Base-by-base conservation (phyloP, 257 asterid genomes). In the Solanum piurae region DNA sequence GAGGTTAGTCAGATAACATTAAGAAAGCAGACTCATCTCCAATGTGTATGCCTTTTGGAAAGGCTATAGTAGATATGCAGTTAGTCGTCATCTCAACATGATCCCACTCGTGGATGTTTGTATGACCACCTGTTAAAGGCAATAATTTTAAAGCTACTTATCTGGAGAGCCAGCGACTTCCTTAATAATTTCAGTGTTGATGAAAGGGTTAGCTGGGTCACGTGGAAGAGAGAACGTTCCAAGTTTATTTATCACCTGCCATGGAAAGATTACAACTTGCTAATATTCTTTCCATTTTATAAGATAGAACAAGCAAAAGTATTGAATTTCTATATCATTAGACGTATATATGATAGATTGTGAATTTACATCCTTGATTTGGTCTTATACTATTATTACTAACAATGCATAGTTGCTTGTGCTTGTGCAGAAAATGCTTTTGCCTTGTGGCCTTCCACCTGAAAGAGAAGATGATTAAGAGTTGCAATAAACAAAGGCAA, bases 361-460 rank as follows among this genome's bases (percentile, higher is more conserved):
- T 38, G 58, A 21, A 36, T 75, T 23, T 37, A 14, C 33, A 23
- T 77, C 37, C 29, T 5, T 25, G 60, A 40, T 76, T 76, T 12
- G 83, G 83, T 40, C 20, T 38, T 5, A n/a, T 12, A 11, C 58
- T 5, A n/a, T 38, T 76, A 76, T 49, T 49, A 49, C 60, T 76
- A 27, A 40, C 34, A 40, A 40, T n/a, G 33, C 7, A 1, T 76
- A 12, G 34, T 23, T 38, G 11, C 83, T 62, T 86, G 29, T 38
- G 55, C 27, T 40, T 76, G 37, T 90, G 94, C 97, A 96, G 98
- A 96, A 94, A 96, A 95, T 95, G 98, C 94, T 96, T 86, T 89
- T 94, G 91, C 99, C 98, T 2, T 95, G 99, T 87, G 98, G 98
- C 10, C 93, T 93, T 86, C 98, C 98, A 74, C 99, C 99, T 1